Evolutionary conservation across 2,329 filamentous ascomycete genomes (phyloP).

Genomic region (Dactylella cylindrospora): DNA sequence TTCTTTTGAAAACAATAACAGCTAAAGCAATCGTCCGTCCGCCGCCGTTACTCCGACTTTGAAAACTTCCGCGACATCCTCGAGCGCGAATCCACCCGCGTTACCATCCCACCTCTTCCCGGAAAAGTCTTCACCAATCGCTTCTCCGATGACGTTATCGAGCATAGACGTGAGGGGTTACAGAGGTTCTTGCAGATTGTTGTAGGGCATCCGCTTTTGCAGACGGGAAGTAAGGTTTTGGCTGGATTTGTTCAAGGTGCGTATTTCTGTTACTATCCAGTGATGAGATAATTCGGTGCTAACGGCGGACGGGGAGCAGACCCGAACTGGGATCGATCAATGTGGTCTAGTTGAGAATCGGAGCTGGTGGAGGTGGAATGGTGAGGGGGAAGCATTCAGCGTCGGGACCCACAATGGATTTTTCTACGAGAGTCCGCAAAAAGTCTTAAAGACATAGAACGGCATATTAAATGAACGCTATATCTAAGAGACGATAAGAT

Average conservation of each 20-base stretch:
- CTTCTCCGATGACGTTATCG: conserved; percentile 97
- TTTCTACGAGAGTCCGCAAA: too few relatives aligned
- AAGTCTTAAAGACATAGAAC: too few relatives aligned
- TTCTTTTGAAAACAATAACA: conserved; percentile 14
- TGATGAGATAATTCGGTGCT: background rate
- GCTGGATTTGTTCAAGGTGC: conserved; percentile 94
- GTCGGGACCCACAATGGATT: too few relatives aligned
- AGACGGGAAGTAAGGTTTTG: conserved; percentile 95
- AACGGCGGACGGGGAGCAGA: conserved; percentile 50
- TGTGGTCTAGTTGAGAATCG: conserved; percentile 44
- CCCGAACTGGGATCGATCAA: conserved; percentile 52
- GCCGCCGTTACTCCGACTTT: conserved; percentile 94
- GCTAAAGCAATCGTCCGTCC: conserved; percentile 69
- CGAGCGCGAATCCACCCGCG: conserved; percentile 88
- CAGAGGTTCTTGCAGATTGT: conserved; percentile 98
- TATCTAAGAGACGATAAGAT: too few relatives aligned
- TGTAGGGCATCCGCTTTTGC: conserved; percentile 89
- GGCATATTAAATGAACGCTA: too few relatives aligned
- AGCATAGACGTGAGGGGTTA: conserved; percentile 84
- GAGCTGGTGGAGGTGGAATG: conserved; percentile 40
- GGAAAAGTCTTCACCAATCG: conserved; percentile 98
- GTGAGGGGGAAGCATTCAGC: conserved; percentile 6
- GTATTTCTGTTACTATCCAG: conserved; percentile 49
- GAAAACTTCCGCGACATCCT: conserved; percentile 98
- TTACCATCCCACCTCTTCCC: conserved; percentile 91